Evolutionary conservation across 352 stramenopile species (phyloP).

Genomic region (Phytophthora tubulina): DNA sequence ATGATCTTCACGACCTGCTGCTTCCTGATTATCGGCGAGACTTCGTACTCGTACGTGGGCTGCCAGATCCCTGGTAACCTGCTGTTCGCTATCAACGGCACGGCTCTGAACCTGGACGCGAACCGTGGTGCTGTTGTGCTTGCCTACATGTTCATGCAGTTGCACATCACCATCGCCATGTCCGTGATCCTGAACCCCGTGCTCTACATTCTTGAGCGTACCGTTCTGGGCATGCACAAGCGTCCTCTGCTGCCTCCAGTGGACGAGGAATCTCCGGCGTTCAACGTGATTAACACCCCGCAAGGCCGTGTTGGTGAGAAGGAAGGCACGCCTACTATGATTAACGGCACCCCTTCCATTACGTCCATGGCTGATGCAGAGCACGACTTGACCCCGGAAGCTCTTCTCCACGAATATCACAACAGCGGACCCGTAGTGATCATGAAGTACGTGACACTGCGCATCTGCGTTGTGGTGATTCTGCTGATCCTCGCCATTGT

Average conservation of each 20-base stretch:
- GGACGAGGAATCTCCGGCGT: conserved; percentile 48
- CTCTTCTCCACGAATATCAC: conserved; percentile 44
- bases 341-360: conserved; percentile 29
- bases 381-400: conserved; percentile 39
- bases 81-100: conserved; percentile 62
- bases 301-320: conserved; percentile 25
- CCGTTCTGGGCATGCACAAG: conserved; percentile 70
- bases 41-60: conserved; percentile 54
- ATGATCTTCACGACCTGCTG: conserved; percentile 58
- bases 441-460: conserved; percentile 48
- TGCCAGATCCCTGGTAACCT: conserved; percentile 75
- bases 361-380: conserved; percentile 46
- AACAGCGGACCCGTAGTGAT: conserved; percentile 42
- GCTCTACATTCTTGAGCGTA: conserved; percentile 67
- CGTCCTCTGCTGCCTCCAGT: conserved; percentile 30
- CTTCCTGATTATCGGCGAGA: conserved; percentile 61
- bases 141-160: conserved; percentile 71
- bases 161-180: conserved; percentile 73
- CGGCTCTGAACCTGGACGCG: conserved; percentile 52
- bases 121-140: conserved; percentile 62
- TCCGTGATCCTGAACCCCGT: conserved; percentile 68
- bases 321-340: conserved; percentile 14
- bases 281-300: conserved; percentile 39
- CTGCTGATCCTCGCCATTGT: conserved; percentile 53
- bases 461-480: conserved; percentile 50